Base-by-base conservation (phyloP, 768 basidiomycete genomes). In the Collybia sp. region DNA sequence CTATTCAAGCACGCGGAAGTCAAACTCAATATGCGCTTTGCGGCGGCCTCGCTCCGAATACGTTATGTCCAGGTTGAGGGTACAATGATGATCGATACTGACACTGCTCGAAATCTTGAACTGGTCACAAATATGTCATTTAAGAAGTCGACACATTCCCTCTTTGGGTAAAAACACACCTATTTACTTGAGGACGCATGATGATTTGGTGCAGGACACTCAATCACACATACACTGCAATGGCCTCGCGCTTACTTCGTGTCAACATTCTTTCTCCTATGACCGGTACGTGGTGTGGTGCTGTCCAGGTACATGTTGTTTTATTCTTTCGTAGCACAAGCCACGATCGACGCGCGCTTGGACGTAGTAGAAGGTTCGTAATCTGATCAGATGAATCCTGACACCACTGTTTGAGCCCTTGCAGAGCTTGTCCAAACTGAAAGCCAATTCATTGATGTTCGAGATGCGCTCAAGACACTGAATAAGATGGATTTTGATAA, bases 41-140 rank as follows among this genome's bases (percentile, higher is more conserved):
- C 88, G 1, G 62, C 75, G 0, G 71, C 67, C 3, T 90, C 90
- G 8, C 69, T 93, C 17, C 76, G 82, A 30, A 89, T 93, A 45
- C 74, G 80, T 16, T 93, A 87, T 56, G 70, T 79, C 1, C 80
- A 88, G 1, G 82, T 88, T 0, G 89, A 94, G 59, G 94, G 94
- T 0, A 94, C 91, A 0, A 89, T 97, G 87, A 77, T 96, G 76
- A 87, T 99, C 52, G 96, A 98, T 58, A 76, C 83, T 0, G 93
- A 93, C 50, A 93, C 88, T 0, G 89, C 83, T 2, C 78, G 79
- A 35, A 93, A 95, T 60, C 75, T 99, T 5, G 96, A 99, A 58
- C 72, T 99, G 1, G 86, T 95, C 12, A 79, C 72, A 8, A 98
- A 94, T 58, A 75, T 82, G 56, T 60, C 80, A 4, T 68, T 67